Base-by-base conservation (phyloP, 352 stramenopile species). In the Globisporangium recalcitrans region DNA sequence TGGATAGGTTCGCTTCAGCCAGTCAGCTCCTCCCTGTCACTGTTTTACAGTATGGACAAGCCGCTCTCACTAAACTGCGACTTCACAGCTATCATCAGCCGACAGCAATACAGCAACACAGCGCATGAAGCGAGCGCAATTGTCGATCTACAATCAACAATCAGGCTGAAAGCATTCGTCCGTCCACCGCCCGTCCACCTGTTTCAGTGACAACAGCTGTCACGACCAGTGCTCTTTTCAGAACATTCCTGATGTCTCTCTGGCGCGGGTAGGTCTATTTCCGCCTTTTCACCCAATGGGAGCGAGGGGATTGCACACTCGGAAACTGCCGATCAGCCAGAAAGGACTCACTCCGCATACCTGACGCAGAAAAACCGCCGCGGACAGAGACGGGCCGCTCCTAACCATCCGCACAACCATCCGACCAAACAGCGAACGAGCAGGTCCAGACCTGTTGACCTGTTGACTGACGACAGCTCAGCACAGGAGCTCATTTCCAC, bases 401-500 rank as follows among this genome's bases (percentile, higher is more conserved):
- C 27, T 42, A 27, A 48, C 32, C 14, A 58, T 58, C 38, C 40
- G 55, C 55, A 61, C 40, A 61, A 61, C 55, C 55, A 61, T 52
- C 40, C 40, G 40, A n/a, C 54, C 10, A 24, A 31, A 36, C 38
- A 48, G 21, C 26, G 22, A 27, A 40, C 54, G 42, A 60, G 7
- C 44, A 26, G 21, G 21, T 55, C 27, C 38, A 40, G 16, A 51
- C 14, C 27, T 31, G n/a, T n/a, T n/a, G n/a, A n/a, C n/a, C n/a
- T n/a, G n/a, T 52, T 21, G 21, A 21, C 44, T 21, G 13, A 5
- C n/a, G 46, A 7, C 21, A 8, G n/a, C 34, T 6, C 24, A 26
- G 47, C 21, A 5, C 36, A 56, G 32, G 13, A 63, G 52, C 42
- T 70, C 64, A 70, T 62, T 70, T 66, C 38, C 64, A 70, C 64